Percentiles rank a stretch among this genome's conserved stretches.
Evolutionary conservation across 805 yeast species (phyloP).

Genomic region (Candida multigemmis): DNA sequence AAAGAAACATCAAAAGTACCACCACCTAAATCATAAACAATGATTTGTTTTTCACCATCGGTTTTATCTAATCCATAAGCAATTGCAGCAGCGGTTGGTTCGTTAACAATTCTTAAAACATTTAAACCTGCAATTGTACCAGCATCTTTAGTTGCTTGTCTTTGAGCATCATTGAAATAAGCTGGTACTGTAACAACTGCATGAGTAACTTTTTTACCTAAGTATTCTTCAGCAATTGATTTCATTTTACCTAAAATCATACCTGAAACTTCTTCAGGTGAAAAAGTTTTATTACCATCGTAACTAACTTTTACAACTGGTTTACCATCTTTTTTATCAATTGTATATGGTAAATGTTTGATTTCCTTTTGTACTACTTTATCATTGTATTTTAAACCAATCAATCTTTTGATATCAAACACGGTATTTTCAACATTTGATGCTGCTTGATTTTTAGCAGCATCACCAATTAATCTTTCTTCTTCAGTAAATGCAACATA

Average conservation of each 20-base stretch:
- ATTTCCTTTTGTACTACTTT: constrained; percentile 58
- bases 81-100: constrained; percentile 86
- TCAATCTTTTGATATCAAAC: constrained; percentile 86
- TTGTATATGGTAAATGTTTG: constrained; percentile 73
- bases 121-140: constrained; percentile 94
- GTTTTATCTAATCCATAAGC: constrained; percentile 46
- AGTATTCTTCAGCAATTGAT: constrained; percentile 86
- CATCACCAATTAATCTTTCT: constrained; percentile 92
- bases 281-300: constrained; percentile 73
- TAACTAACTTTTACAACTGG: constrained; percentile 77
- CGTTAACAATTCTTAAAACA: constrained; percentile 90
- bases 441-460: constrained; percentile 97
- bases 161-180: constrained; percentile 94
- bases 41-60: constrained; percentile 43
- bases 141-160: constrained; percentile 98
- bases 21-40: constrained; percentile 42
- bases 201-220: constrained; percentile 47
- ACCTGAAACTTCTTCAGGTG: constrained; percentile 92
- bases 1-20: constrained; percentile 75
- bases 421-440: constrained; percentile 88
- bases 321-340: constrained; percentile 63
- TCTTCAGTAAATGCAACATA: constrained; percentile 90
- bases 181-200: constrained; percentile 98
- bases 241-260: constrained; percentile 88
- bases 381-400: constrained; percentile 82